phyloP scores from a whole-genome alignment of 257 asterid genomes.

The Solanum sejunctum region DNA sequence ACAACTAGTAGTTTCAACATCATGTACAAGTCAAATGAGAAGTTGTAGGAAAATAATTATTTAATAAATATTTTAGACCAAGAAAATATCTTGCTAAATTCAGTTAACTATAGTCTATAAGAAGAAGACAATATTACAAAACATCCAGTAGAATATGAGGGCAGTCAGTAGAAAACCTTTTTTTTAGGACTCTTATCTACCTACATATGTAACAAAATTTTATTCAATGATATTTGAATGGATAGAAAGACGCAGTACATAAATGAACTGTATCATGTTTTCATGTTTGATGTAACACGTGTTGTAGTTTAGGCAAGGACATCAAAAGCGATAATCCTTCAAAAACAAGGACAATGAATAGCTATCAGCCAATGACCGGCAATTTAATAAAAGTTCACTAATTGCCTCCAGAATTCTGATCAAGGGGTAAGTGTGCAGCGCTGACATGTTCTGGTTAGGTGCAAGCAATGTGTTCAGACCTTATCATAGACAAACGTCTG shows the following conservation, averaged over 20 bases:
- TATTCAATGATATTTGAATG: not conserved
- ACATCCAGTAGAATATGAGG: not conserved
- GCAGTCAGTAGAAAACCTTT: not conserved
- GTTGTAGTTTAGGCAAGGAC: not conserved
- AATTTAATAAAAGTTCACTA: not conserved
- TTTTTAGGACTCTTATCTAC: not conserved
- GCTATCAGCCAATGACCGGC: not conserved
- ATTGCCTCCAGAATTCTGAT: not conserved
- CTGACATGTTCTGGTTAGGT: not conserved
- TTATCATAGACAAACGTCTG: not conserved
- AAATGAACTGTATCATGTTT: not conserved
- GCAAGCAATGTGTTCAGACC: not conserved
- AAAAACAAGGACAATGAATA: not conserved
- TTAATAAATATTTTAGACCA: not conserved
- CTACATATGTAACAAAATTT: not conserved
- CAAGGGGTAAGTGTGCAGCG: not conserved
- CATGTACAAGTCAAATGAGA: not conserved
- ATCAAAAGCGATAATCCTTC: not conserved
- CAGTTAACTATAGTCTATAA: not conserved
- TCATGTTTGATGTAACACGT: not conserved
- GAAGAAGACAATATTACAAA: not conserved
- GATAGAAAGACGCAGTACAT: not conserved
- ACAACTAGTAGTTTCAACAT: not conserved
- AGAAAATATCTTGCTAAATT: not conserved
- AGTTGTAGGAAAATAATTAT: not conserved